phyloP scores from a whole-genome alignment of 129 eudicot genomes.

The Escallonia rubra region DNA sequence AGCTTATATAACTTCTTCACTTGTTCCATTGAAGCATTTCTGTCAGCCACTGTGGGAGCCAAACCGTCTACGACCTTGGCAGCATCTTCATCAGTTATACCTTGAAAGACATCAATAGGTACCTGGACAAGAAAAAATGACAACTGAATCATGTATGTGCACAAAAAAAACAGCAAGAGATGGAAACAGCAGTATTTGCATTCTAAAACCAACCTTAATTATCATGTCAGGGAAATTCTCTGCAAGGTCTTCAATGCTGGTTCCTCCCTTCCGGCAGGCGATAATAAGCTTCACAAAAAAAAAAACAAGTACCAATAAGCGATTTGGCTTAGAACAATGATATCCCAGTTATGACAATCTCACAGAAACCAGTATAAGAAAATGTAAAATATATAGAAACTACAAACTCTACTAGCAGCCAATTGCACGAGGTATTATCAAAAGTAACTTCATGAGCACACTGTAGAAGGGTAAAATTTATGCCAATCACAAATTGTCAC shows the following conservation, averaged over 20 bases:
- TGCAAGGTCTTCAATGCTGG: conserved; percentile 99
- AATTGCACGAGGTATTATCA: too few relatives aligned
- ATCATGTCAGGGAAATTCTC: conserved; percentile 94
- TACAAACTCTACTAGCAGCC: too few relatives aligned
- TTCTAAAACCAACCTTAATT: conserved; percentile 47
- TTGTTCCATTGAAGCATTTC: conserved; percentile 78
- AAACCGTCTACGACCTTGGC: conserved; percentile 97
- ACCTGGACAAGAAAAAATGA: conserved; percentile 41
- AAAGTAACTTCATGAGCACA: too few relatives aligned
- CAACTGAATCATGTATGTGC: background rate
- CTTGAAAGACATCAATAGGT: conserved; percentile 88
- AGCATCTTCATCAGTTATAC: conserved; percentile 98
- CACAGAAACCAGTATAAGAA: too few relatives aligned
- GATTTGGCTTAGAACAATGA: conserved; percentile 1
- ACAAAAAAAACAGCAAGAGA: background rate
- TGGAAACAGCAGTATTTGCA: background rate
- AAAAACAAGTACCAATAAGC: conserved; percentile 1
- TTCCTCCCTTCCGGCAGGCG: conserved; percentile 92
- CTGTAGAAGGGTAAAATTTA: too few relatives aligned
- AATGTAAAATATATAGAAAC: too few relatives aligned
- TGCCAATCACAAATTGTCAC: too few relatives aligned
- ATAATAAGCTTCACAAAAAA: conserved; percentile 63
- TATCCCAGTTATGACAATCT: too few relatives aligned
- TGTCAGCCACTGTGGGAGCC: conserved; percentile 85
- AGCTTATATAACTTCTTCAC: conserved; percentile 89